Conservation (phyloP, 345 rosid genomes). For the Dipteronia dyeriana region DNA sequence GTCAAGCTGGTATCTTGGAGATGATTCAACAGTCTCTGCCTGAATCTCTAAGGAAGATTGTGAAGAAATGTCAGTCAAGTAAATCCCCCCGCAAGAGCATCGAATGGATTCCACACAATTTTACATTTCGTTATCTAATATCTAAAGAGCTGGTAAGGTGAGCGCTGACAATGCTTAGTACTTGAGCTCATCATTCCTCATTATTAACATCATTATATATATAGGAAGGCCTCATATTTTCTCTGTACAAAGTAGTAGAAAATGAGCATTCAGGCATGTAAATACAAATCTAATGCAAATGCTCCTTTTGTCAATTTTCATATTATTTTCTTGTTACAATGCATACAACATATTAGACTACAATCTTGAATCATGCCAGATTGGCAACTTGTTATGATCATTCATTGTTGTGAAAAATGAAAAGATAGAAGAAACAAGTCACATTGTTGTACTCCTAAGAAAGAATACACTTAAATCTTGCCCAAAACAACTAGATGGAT, state of each 20-base stretch:
- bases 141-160: conserved; percentile 74
- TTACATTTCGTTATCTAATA: conserved; percentile 81
- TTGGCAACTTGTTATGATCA: not conserved
- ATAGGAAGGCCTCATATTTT: conserved; percentile 18
- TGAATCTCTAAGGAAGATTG: conserved; percentile 51
- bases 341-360: not conserved
- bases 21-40: conserved; percentile 71
- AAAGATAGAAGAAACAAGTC: not conserved
- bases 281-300: conserved; percentile 7
- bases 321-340: not conserved
- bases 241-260: conserved; percentile 40
- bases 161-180: conserved; percentile 12
- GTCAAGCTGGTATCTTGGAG: conserved; percentile 54
- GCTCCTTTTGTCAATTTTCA: not conserved
- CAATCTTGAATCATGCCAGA: not conserved
- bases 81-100: conserved; percentile 71
- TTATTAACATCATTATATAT: conserved; percentile 13
- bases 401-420: not conserved
- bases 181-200: conserved; percentile 9
- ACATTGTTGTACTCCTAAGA: conserved; percentile 2
- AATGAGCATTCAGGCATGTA: conserved; percentile 20
- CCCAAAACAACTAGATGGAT: conserved; percentile 17
- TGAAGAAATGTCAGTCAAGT: conserved; percentile 53
- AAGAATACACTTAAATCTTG: conserved; percentile 27
- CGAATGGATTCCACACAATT: conserved; percentile 91